A percentile compares a stretch with the other conserved stretches of the same genome.
Conservation (phyloP, 306 rosid species). For the Malus sylvestris region DNA sequence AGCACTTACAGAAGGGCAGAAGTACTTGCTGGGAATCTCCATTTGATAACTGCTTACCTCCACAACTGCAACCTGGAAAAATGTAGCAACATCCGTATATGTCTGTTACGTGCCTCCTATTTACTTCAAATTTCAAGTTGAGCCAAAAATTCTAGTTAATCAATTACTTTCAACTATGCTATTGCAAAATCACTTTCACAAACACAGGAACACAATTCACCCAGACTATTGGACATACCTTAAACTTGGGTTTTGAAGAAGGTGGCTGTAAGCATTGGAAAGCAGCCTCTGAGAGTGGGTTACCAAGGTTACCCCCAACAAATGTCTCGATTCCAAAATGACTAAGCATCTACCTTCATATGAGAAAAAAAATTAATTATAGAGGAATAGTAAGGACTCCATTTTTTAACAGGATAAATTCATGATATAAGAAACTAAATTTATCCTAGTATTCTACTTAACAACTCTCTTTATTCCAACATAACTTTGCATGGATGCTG, state of each 20-base stretch:
- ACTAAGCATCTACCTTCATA: constrained; percentile 26
- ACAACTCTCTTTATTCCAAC: neutral
- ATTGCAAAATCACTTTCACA: neutral
- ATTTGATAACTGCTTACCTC: constrained; percentile 35
- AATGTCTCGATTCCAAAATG: constrained; percentile 15
- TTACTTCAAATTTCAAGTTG: neutral
- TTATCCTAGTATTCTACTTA: neutral
- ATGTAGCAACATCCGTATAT: neutral
- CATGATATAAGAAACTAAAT: neutral
- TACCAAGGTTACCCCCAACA: constrained; percentile 33
- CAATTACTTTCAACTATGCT: neutral
- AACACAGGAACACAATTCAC: neutral
- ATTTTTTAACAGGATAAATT: neutral
- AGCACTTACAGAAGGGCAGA: constrained; percentile 28
- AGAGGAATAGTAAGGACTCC: neutral
- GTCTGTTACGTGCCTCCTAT: neutral
- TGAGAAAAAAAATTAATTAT: neutral
- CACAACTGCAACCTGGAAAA: constrained; percentile 26
- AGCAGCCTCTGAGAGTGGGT: constrained; percentile 27
- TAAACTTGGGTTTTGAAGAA: constrained; percentile 13
- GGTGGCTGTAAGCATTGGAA: constrained; percentile 17
- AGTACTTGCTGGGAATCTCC: constrained; percentile 26
- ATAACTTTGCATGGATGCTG: neutral
- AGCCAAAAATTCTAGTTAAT: neutral
- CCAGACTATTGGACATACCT: constrained; percentile 3